Percentiles rank a stretch among this genome's conserved stretches.
Evolutionary conservation across 352 stramenopile species (phyloP).

Genomic region (Phytophthora palmivora): DNA sequence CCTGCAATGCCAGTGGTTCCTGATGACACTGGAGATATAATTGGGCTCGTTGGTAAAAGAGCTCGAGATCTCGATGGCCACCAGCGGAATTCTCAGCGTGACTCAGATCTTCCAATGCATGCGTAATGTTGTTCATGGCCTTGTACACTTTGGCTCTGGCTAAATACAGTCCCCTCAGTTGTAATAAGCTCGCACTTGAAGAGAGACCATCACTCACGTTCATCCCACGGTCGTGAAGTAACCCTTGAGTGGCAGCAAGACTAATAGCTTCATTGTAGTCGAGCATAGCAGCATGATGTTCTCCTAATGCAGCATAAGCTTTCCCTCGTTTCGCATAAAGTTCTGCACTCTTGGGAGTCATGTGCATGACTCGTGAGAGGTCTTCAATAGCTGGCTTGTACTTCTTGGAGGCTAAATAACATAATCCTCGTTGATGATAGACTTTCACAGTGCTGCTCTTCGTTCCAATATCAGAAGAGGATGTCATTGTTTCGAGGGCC

Average conservation of each 20-base stretch:
- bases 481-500: slow-evolving; percentile 40
- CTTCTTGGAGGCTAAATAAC: slow-evolving; percentile 58
- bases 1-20: slow-evolving; percentile 49
- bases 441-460: slow-evolving; percentile 52
- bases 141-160: slow-evolving; percentile 60
- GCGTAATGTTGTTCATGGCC: slow-evolving; percentile 59
- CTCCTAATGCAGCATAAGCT: slow-evolving; percentile 60
- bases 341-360: slow-evolving; percentile 71
- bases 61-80: slow-evolving; percentile 59
- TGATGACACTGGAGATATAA: slow-evolving; percentile 61
- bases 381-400: slow-evolving; percentile 79
- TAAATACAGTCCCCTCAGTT: slow-evolving; percentile 59
- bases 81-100: slow-evolving; percentile 48
- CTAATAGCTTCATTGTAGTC: slow-evolving; percentile 77
- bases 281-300: slow-evolving; percentile 58
- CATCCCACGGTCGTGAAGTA: slow-evolving; percentile 38
- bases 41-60: slow-evolving; percentile 68
- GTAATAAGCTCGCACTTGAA: slow-evolving; percentile 36
- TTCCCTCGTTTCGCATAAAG: slow-evolving; percentile 74
- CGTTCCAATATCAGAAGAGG: slow-evolving; percentile 12
- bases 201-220: slow-evolving; percentile 30
- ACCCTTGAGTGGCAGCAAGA: slow-evolving; percentile 43
- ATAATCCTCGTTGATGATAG: slow-evolving; percentile 67
- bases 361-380: slow-evolving; percentile 68
- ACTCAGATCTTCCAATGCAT: slow-evolving; percentile 63